A percentile compares a stretch with the other conserved stretches of the same genome.
These are phyloP conservation scores for Microcos paniculata DNA, from an alignment of 345 rosid genomes.

Conservation along the genomic window DNA sequence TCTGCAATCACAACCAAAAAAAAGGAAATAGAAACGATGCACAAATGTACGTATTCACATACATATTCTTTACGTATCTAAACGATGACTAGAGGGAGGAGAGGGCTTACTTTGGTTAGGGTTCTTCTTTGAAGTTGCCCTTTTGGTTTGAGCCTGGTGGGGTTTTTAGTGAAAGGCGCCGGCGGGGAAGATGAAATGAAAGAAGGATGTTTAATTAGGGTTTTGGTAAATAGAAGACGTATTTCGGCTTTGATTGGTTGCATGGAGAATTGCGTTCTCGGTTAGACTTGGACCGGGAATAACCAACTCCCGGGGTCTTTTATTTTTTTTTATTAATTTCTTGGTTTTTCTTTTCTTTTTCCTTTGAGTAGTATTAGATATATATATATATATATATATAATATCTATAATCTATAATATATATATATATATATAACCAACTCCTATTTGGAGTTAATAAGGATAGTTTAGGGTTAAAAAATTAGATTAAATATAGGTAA, in stretches of 20 bases:
- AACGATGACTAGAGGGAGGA: background rate
- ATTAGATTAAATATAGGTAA: too few species aligned
- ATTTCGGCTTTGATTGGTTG: background rate
- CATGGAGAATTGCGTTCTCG: background rate
- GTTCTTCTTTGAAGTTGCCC: background rate
- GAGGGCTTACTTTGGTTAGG: background rate
- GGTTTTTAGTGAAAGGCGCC: background rate
- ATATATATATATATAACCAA: too few species aligned
- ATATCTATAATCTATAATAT: too few species aligned
- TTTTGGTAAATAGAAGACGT: background rate
- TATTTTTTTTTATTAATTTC: too few species aligned
- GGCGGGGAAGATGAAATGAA: constrained; percentile 2
- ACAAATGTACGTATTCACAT: background rate
- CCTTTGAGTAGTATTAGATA: too few species aligned
- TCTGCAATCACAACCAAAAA: background rate
- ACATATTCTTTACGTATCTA: background rate
- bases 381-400: too few species aligned
- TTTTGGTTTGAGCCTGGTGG: background rate
- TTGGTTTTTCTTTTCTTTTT: too few species aligned
- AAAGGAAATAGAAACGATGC: background rate
- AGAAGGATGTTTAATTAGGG: background rate
- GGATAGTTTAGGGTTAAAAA: too few species aligned
- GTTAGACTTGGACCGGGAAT: background rate
- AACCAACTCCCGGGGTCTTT: background rate
- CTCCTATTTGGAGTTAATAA: too few species aligned